Conservation (phyloP, 2,329 filamentous ascomycete genomes). For the Sporothrix dimorphospora region DNA sequence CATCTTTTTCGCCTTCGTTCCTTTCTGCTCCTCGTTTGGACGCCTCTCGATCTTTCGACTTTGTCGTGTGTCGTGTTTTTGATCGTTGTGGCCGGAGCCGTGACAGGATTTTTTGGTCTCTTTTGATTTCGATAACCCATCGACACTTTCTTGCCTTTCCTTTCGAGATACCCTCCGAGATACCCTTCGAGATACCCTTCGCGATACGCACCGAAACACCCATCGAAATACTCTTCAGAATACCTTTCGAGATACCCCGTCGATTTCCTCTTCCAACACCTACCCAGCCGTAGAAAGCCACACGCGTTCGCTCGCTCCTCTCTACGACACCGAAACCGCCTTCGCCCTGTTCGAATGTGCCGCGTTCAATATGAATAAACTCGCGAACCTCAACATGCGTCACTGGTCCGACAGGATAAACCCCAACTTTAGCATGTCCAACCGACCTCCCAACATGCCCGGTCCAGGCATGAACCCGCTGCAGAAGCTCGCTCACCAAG, state of each 20-base stretch:
- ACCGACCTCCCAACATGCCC: conserved; percentile 56
- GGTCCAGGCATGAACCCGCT: conserved; percentile 61
- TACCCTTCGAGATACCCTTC: background rate
- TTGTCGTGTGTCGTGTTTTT: background rate
- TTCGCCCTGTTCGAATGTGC: conserved; percentile 42
- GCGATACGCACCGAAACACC: background rate
- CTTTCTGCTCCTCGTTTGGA: conserved; percentile 6
- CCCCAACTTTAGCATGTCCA: conserved; percentile 67
- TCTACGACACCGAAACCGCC: background rate
- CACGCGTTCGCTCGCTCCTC: background rate
- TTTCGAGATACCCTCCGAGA: background rate
- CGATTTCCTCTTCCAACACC: background rate
- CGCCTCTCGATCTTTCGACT: background rate
- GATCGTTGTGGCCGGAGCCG: conserved; percentile 18
- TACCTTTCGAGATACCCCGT: background rate
- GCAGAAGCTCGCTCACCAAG: conserved; percentile 57
- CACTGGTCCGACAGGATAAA: conserved; percentile 73
- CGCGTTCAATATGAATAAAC: conserved; percentile 61
- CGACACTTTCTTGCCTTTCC: conserved; percentile 1
- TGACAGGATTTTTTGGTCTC: conserved; percentile 10
- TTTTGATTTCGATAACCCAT: conserved; percentile 15
- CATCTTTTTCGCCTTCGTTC: conserved; percentile 33
- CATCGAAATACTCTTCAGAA: background rate
- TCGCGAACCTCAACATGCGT: conserved; percentile 66
- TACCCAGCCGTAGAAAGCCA: background rate